phyloP scores from a whole-genome alignment of 306 rosid genomes.

The Citrullus amarus region DNA sequence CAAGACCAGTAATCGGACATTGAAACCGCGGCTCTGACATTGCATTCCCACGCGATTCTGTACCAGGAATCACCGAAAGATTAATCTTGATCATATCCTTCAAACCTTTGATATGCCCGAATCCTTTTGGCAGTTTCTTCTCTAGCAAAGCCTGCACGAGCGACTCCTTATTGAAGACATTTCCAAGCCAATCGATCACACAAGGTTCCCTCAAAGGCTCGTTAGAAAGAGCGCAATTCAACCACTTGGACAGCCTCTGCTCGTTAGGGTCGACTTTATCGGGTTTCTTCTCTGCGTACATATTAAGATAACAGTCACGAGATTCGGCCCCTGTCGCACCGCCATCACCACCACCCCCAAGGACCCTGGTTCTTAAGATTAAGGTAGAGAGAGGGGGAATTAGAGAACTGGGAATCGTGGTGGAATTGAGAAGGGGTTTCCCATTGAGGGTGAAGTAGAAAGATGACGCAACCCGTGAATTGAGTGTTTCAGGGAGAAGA shows the following conservation, averaged over 20 bases:
- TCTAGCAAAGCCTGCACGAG: conserved; percentile 67
- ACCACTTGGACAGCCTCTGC: conserved; percentile 81
- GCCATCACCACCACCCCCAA: conserved; percentile 88
- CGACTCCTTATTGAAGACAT: conserved; percentile 71
- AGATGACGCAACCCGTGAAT: conserved; percentile 8
- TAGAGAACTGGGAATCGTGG: conserved; percentile 19
- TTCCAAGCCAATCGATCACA: conserved; percentile 72
- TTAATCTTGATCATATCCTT: conserved; percentile 66
- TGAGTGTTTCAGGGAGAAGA: conserved; percentile 23
- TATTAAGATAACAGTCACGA: conserved; percentile 86
- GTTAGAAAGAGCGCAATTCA: conserved; percentile 62
- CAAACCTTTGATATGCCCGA: conserved; percentile 72
- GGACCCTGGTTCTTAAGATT: conserved; percentile 35
- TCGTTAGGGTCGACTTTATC: conserved; percentile 85
- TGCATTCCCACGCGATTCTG: neutral
- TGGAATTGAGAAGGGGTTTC: conserved; percentile 35
- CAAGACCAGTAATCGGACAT: conserved; percentile 78
- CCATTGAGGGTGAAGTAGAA: conserved; percentile 69
- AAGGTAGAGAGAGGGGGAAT: conserved; percentile 54
- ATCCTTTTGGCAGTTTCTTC: conserved; percentile 86
- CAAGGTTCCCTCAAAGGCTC: conserved; percentile 85
- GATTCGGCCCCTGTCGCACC: conserved; percentile 97
- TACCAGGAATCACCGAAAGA: conserved; percentile 35
- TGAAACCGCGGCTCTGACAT: conserved; percentile 34
- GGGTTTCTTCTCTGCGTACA: conserved; percentile 86